These are phyloP conservation scores for Melaleuca quinquenervia DNA, from an alignment of 345 rosid species.

Conservation along the genomic window DNA sequence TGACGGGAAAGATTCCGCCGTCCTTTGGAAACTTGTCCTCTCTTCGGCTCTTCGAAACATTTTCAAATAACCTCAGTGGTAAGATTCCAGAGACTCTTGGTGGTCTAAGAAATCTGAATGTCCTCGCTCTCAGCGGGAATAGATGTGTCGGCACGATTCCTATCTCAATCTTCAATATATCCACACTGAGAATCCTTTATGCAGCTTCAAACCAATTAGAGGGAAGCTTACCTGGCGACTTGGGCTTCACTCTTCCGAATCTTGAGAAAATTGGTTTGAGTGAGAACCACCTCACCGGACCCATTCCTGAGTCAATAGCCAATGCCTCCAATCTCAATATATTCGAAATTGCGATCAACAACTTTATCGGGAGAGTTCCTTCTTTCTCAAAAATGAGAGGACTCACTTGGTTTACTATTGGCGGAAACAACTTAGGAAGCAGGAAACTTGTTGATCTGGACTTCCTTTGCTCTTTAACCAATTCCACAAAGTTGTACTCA, in stretches of 20 bases:
- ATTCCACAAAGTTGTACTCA: fast-evolving
- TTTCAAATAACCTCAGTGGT: neutral
- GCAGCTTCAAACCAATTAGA: neutral
- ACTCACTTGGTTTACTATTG: neutral
- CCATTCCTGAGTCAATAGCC: neutral
- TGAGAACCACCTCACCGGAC: neutral
- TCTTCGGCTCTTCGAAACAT: fast-evolving
- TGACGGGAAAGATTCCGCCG: conserved; percentile 1
- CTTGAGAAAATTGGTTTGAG: fast-evolving
- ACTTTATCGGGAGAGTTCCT: neutral
- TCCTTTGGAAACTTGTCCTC: conserved; percentile 7
- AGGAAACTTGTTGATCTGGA: neutral
- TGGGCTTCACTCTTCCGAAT: conserved; percentile 10
- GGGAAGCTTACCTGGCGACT: neutral
- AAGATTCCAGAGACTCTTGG: neutral
- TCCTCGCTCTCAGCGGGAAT: fast-evolving
- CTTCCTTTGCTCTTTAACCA: conserved; percentile 2
- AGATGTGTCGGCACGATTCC: conserved; percentile 1
- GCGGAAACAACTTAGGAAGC: neutral
- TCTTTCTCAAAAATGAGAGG: neutral
- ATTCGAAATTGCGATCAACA: neutral
- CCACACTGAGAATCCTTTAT: fast-evolving
- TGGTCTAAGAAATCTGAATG: neutral
- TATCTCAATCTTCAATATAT: conserved; percentile 2
- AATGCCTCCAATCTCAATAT: neutral